A percentile compares a stretch with the other conserved stretches of the same genome.
phyloP scores from a whole-genome alignment of 805 yeast genomes.

The Yarrowia deformans region DNA sequence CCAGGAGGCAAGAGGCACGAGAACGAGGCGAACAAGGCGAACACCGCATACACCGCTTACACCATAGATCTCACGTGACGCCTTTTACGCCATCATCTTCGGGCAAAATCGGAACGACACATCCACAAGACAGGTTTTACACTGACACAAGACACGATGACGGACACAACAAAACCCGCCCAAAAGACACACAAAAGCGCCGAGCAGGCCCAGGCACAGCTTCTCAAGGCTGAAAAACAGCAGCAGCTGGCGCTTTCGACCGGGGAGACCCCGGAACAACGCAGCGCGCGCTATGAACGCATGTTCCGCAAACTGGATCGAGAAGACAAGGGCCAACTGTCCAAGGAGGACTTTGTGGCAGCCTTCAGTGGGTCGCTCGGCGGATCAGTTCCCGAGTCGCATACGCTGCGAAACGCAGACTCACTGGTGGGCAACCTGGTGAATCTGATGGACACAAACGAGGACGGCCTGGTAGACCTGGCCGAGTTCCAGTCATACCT shows the following conservation, averaged over 20 bases:
- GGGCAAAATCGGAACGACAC: conserved; percentile 10
- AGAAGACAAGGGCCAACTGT: conserved; percentile 23
- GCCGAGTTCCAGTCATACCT: conserved; percentile 72
- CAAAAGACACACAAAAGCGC: conserved; percentile 7
- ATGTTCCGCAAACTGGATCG: conserved; percentile 31
- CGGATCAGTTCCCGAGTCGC: conserved; percentile 29
- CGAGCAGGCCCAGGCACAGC: conserved; percentile 29
- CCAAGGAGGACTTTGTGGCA: conserved; percentile 26
- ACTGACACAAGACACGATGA: background rate
- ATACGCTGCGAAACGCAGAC: conserved; percentile 49
- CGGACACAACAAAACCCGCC: conserved; percentile 4
- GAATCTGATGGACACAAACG: conserved; percentile 58
- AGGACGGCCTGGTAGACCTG: conserved; percentile 59
- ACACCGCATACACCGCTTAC: background rate
- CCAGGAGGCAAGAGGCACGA: conserved; percentile 26
- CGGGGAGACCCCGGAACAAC: conserved; percentile 29
- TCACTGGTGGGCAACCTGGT: conserved; percentile 66
- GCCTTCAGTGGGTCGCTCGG: conserved; percentile 31
- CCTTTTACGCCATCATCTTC: background rate
- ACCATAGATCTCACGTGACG: conserved; percentile 9
- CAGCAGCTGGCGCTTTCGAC: conserved; percentile 33
- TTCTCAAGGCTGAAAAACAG: conserved; percentile 27
- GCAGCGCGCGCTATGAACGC: conserved; percentile 29
- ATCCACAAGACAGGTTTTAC: background rate
- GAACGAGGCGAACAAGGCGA: conserved; percentile 2